Percentiles rank a stretch among this genome's conserved stretches.
These are phyloP conservation scores for Pleurotus citrinopileatus DNA, from an alignment of 768 basidiomycete genomes.

Conservation along the genomic window DNA sequence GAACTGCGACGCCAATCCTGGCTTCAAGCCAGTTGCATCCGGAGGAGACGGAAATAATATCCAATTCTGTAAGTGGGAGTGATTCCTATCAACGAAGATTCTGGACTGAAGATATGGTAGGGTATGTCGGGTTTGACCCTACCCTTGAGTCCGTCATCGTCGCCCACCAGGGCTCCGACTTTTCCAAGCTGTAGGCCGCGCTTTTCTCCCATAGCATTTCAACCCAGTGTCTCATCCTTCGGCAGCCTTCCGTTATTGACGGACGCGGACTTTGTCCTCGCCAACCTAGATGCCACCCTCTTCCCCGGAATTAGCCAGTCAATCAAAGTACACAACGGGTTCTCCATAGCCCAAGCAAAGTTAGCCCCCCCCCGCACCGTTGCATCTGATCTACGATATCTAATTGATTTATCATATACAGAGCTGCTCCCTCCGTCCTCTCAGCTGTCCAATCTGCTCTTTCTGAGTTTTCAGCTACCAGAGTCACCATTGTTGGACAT, in stretches of 20 bases:
- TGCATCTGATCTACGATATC: not conserved
- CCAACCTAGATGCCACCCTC: slow-evolving; percentile 30
- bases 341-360: slow-evolving; percentile 39
- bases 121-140: slow-evolving; percentile 30
- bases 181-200: slow-evolving; percentile 28
- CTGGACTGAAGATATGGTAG: no score
- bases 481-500: slow-evolving; percentile 46
- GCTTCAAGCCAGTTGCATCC: slow-evolving; percentile 45
- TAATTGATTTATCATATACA: slow-evolving; percentile 12
- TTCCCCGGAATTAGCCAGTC: slow-evolving; percentile 44
- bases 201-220: not conserved
- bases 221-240: not conserved
- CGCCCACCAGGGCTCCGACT: slow-evolving; percentile 40
- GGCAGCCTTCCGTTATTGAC: slow-evolving; percentile 35
- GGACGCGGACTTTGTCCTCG: slow-evolving; percentile 31
- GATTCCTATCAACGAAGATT: no score
- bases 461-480: slow-evolving; percentile 26
- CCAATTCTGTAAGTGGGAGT: slow-evolving; percentile 33
- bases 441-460: slow-evolving; percentile 38
- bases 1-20: slow-evolving; percentile 44
- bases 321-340: slow-evolving; percentile 43
- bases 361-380: slow-evolving; percentile 13
- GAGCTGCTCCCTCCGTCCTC: slow-evolving; percentile 38
- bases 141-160: slow-evolving; percentile 36
- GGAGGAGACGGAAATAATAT: slow-evolving; percentile 42